These are phyloP conservation scores for Boeremia lycopersici DNA, from an alignment of 2,329 filamentous ascomycete genomes.

Conservation along the genomic window DNA sequence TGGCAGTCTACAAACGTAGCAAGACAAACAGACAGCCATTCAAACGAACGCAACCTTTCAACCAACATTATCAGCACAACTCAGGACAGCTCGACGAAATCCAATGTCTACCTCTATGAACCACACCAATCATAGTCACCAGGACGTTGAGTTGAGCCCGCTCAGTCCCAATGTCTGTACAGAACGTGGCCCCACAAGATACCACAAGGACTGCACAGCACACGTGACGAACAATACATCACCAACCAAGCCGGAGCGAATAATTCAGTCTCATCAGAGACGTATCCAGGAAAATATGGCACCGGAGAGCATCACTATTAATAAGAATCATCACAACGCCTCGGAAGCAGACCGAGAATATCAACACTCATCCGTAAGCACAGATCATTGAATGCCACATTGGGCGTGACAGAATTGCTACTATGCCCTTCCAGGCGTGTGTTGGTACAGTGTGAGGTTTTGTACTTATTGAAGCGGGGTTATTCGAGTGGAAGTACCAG, in stretches of 20 bases:
- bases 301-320: background rate
- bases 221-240: background rate
- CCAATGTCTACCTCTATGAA: background rate
- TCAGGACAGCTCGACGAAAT: too few relatives aligned
- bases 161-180: slow-evolving; percentile 41
- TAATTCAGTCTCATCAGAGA: background rate
- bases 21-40: background rate
- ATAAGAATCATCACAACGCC: background rate
- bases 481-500: background rate
- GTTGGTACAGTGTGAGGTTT: background rate
- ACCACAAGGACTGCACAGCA: slow-evolving; percentile 15
- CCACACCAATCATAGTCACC: background rate
- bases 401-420: background rate
- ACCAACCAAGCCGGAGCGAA: background rate
- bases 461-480: background rate
- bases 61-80: background rate
- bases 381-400: background rate
- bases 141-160: slow-evolving; percentile 21
- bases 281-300: background rate
- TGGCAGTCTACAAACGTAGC: background rate
- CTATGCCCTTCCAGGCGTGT: background rate
- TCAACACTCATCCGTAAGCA: background rate
- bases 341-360: background rate
- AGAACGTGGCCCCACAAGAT: slow-evolving; percentile 33
- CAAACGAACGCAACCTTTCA: background rate